Percentiles rank a stretch among this genome's conserved stretches.
phyloP scores from a whole-genome alignment of 2,329 filamentous ascomycete species.

The Talaromyces funiculosus region DNA sequence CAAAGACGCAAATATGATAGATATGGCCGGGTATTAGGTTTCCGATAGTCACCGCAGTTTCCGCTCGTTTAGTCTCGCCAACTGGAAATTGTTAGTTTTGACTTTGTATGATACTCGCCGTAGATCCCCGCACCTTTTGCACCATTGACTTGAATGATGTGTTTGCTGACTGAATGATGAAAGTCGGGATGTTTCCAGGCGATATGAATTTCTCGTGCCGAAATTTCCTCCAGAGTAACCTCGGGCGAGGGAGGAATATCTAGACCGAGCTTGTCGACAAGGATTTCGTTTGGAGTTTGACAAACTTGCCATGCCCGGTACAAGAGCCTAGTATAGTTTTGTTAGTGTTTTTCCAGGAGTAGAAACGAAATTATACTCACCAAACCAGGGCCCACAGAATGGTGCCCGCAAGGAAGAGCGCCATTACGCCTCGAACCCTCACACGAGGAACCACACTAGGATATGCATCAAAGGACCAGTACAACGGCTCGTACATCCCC shows the following conservation, averaged over 20 bases:
- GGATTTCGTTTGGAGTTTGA: conserved; percentile 81
- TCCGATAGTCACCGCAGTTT: conserved; percentile 85
- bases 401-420: conserved; percentile 42
- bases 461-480: conserved; percentile 43
- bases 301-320: conserved; percentile 83
- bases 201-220: conserved; percentile 76
- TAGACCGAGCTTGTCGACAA: conserved; percentile 85
- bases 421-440: conserved; percentile 45
- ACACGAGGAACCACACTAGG: conserved; percentile 42
- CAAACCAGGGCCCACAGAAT: conserved; percentile 48
- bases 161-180: conserved; percentile 68
- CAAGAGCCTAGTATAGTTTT: conserved; percentile 57
- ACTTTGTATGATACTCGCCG: background rate
- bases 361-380: conserved; percentile 26
- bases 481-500: conserved; percentile 44
- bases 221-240: conserved; percentile 85
- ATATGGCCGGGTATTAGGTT: conserved; percentile 80
- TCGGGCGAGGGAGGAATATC: conserved; percentile 88
- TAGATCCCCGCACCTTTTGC: conserved; percentile 60
- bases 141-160: conserved; percentile 89
- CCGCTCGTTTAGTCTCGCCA: conserved; percentile 73
- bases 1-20: conserved; percentile 89
- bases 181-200: conserved; percentile 78
- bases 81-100: conserved; percentile 46
- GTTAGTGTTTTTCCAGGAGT: conserved; percentile 6